Conservation (phyloP, 2,329 filamentous ascomycete species). For the Aureobasidium sp. region DNA sequence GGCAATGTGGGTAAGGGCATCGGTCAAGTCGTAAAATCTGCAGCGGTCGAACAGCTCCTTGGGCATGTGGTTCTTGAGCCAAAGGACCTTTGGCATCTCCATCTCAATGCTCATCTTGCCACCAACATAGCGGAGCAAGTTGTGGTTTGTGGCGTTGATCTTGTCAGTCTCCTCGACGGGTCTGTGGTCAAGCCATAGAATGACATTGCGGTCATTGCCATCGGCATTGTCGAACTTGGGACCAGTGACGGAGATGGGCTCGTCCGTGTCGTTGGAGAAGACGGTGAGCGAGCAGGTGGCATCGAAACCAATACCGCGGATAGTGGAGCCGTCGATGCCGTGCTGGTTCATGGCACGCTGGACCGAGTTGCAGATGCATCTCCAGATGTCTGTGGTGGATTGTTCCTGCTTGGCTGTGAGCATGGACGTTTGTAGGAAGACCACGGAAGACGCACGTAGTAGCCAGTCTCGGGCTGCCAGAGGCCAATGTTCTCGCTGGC, state of each 20-base stretch:
- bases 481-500: slow-evolving; percentile 48
- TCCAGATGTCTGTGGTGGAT: slow-evolving; percentile 97
- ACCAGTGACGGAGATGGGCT: slow-evolving; percentile 84
- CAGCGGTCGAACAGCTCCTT: slow-evolving; percentile 80
- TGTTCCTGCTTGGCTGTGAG: slow-evolving; percentile 59
- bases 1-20: slow-evolving; percentile 89
- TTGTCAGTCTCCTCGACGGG: slow-evolving; percentile 83
- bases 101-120: slow-evolving; percentile 99
- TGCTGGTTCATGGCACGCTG: slow-evolving; percentile 76
- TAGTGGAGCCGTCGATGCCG: slow-evolving; percentile 64
- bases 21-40: slow-evolving; percentile 94
- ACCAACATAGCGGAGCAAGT: slow-evolving; percentile 89
- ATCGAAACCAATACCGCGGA: slow-evolving; percentile 93
- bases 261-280: slow-evolving; percentile 80
- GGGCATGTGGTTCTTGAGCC: slow-evolving; percentile 98
- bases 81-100: slow-evolving; percentile 97
- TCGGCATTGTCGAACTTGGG: slow-evolving; percentile 72
- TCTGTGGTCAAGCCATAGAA: slow-evolving; percentile 95
- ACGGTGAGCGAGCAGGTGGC: slow-evolving; percentile 96
- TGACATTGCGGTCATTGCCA: slow-evolving; percentile 84
- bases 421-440: not conserved
- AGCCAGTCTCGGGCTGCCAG: slow-evolving; percentile 49
- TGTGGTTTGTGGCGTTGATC: slow-evolving; percentile 90
- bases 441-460: slow-evolving; percentile 39
- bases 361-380: slow-evolving; percentile 84